Base-by-base conservation (phyloP, 2,329 filamentous ascomycete genomes). In the Elsinoe ampelina region DNA sequence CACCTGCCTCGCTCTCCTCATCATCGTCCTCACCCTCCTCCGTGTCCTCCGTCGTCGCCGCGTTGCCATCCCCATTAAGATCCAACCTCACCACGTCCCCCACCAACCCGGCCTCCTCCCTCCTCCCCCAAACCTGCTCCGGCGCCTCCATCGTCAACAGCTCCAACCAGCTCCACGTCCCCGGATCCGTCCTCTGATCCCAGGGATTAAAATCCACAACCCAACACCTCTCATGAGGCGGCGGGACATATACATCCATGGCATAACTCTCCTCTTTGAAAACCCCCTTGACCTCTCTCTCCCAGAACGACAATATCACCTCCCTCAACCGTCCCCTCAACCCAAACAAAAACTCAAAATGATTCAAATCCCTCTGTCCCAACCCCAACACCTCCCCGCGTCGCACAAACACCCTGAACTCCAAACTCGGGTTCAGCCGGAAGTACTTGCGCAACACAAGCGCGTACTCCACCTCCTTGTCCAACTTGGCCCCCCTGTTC, bases 201-300 rank as follows among this genome's bases (percentile, higher is more conserved):
- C 92, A 98, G 0, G 93, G 89, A 66, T 97, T 97, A 66, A 98
- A 87, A 68, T 98, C 93, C 50, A 98, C 85, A 10, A 98, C 76
- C 74, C 90, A 87, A 1, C 95, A 87, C 48, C 82, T 79, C 50
- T 88, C 82, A 57, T 95, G 80, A 1, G 86, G 71, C 65, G 80
- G 75, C 65, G 92, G 91, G 1, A 98, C 80, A 67, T 98, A 97
- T 42, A 96, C 85, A 67, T 98, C 93, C 65, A 98, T 95, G 0
- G 83, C 81, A 64, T 95, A 97, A 69, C 82, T 86, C 2, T 81
- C 78, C 60, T 97, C 92, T 0, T 87, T 86, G 65, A 97, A 97
- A 0, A 83, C 87, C 62, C 86, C 78, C 58, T 85, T 80, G 59
- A 96, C 70, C 59, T 82, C 83, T 30, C 83, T 75, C 30, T 85